phyloP scores from a whole-genome alignment of 2,329 filamentous ascomycete species.

The Aspergillus eucalypticola region DNA sequence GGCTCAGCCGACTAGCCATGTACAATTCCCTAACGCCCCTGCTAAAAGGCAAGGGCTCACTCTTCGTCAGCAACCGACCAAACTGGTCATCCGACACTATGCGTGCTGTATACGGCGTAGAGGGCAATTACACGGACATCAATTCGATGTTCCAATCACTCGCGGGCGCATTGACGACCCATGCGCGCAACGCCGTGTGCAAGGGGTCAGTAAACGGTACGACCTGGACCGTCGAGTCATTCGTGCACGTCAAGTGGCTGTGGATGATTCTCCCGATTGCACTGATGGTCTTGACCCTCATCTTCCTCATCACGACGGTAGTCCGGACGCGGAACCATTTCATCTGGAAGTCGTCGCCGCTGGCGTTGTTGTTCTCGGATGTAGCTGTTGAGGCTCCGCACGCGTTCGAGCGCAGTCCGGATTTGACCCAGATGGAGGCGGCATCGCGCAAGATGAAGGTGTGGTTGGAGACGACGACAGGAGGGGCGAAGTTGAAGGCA shows the following conservation, averaged over 20 bases:
- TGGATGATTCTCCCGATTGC: constrained; percentile 25
- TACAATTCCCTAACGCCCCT: constrained; percentile 21
- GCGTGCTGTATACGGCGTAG: constrained; percentile 21
- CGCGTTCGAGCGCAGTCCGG: constrained; percentile 16
- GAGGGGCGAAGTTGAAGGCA: constrained; percentile 21
- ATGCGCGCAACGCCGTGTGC: constrained; percentile 25
- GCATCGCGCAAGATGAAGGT: constrained; percentile 25
- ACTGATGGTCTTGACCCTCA: constrained; percentile 46
- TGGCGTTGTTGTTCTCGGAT: constrained; percentile 27
- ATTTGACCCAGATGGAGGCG: constrained; percentile 25
- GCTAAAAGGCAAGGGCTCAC: constrained; percentile 20
- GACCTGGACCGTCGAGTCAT: constrained; percentile 24
- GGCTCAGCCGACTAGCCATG: constrained; percentile 22
- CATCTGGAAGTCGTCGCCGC: constrained; percentile 29
- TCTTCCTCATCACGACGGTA: constrained; percentile 51
- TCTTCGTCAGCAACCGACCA: constrained; percentile 23
- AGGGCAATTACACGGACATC: constrained; percentile 24
- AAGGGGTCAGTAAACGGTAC: constrained; percentile 14
- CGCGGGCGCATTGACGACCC: constrained; percentile 18
- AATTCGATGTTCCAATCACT: constrained; percentile 21
- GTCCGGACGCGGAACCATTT: constrained; percentile 26
- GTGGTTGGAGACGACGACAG: constrained; percentile 22
- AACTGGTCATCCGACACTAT: constrained; percentile 24
- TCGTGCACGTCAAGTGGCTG: constrained; percentile 24
- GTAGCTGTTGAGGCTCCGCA: constrained; percentile 19